These are phyloP conservation scores for Xylaria sp. DNA, from an alignment of 2,329 filamentous ascomycete genomes.

Conservation along the genomic window DNA sequence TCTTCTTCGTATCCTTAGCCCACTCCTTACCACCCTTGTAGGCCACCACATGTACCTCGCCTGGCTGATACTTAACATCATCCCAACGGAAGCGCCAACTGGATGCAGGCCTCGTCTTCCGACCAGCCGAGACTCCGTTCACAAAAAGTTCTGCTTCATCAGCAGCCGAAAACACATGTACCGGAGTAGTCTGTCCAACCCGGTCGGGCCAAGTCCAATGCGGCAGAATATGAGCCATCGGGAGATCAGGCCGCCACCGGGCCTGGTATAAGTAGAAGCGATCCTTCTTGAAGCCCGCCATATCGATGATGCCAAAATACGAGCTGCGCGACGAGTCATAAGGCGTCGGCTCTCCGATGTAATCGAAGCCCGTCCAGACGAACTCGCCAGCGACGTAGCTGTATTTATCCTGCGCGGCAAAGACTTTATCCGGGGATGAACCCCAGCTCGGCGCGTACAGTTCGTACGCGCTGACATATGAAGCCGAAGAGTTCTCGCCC, in stretches of 20 bases:
- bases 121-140: constrained; percentile 60
- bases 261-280: constrained; percentile 66
- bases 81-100: constrained; percentile 67
- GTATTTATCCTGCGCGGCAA: constrained; percentile 59
- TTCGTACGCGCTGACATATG: constrained; percentile 62
- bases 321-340: constrained; percentile 61
- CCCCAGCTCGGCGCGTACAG: constrained; percentile 61
- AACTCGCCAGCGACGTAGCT: constrained; percentile 65
- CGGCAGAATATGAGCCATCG: constrained; percentile 64
- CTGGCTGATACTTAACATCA: constrained; percentile 59
- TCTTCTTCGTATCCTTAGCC: constrained; percentile 57
- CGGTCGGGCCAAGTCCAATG: constrained; percentile 67
- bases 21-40: constrained; percentile 61
- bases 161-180: constrained; percentile 64
- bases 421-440: constrained; percentile 65
- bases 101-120: constrained; percentile 49
- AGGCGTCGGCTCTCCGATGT: constrained; percentile 62
- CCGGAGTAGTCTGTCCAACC: constrained; percentile 60
- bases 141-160: constrained; percentile 67
- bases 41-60: constrained; percentile 59
- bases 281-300: constrained; percentile 68
- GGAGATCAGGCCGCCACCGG: constrained; percentile 61
- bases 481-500: constrained; percentile 53
- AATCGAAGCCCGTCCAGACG: constrained; percentile 64
- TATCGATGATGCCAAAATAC: constrained; percentile 67